These are phyloP conservation scores for Eucalyptus erythrocorys DNA, from an alignment of 345 rosid genomes.

Conservation along the genomic window DNA sequence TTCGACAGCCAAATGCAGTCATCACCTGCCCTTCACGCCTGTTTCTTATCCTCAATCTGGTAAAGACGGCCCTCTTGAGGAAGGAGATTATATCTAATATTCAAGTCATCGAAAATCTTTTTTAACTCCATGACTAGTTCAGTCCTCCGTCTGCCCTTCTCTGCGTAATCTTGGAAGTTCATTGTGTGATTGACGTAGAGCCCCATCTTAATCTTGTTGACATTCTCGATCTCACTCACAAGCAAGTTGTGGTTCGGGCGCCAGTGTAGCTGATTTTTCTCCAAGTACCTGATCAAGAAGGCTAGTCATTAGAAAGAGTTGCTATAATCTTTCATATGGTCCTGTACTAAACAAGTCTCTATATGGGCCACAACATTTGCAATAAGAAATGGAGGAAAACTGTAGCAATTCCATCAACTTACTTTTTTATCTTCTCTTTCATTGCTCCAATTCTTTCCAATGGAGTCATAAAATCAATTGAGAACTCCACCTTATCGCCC, in stretches of 20 bases:
- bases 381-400: background rate
- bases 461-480: constrained; percentile 66
- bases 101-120: constrained; percentile 36
- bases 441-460: constrained; percentile 35
- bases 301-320: background rate
- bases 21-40: background rate
- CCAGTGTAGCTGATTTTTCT: constrained; percentile 28
- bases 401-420: background rate
- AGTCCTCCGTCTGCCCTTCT: constrained; percentile 43
- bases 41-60: background rate
- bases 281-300: constrained; percentile 26
- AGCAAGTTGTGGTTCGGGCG: constrained; percentile 22
- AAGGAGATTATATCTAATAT: constrained; percentile 36
- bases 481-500: constrained; percentile 70
- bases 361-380: background rate
- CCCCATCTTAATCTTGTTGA: constrained; percentile 37
- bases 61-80: constrained; percentile 36
- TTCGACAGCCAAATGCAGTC: background rate
- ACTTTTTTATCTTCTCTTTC: constrained; percentile 51
- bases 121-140: constrained; percentile 39
- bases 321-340: background rate
- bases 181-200: constrained; percentile 33
- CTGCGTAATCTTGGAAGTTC: constrained; percentile 45
- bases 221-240: constrained; percentile 44
- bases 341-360: background rate